phyloP scores from a whole-genome alignment of 805 yeast species.

The Kuraishia hungarica region DNA sequence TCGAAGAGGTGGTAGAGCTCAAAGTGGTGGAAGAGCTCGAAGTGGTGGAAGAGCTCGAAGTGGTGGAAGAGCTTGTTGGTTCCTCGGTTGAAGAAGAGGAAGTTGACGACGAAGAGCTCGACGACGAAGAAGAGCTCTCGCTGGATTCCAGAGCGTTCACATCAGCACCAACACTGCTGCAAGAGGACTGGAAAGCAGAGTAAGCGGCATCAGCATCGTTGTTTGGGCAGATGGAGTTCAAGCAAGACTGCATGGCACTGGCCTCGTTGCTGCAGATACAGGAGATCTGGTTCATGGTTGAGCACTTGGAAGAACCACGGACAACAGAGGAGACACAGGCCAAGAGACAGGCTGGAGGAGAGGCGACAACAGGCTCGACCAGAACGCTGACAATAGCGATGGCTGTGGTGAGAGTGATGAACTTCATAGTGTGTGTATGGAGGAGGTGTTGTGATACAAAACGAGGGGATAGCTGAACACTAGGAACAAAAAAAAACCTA shows the following conservation, averaged over 20 bases:
- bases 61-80: slow-evolving; percentile 4
- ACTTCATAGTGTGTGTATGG: not conserved
- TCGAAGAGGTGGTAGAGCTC: slow-evolving; percentile 7
- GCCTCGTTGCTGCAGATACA: slow-evolving; percentile 63
- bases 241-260: slow-evolving; percentile 48
- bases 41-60: slow-evolving; percentile 5
- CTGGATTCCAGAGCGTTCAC: slow-evolving; percentile 18
- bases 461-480: not conserved
- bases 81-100: slow-evolving; percentile 7
- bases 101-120: slow-evolving; percentile 9
- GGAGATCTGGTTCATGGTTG: slow-evolving; percentile 49
- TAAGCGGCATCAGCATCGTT: slow-evolving; percentile 51
- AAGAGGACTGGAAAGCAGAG: slow-evolving; percentile 44
- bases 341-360: slow-evolving; percentile 88
- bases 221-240: slow-evolving; percentile 61
- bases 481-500: not conserved
- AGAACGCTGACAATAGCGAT: slow-evolving; percentile 1
- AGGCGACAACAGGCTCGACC: slow-evolving; percentile 35
- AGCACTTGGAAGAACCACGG: slow-evolving; percentile 42
- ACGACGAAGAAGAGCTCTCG: slow-evolving; percentile 14
- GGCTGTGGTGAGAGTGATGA: slow-evolving; percentile 1
- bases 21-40: slow-evolving; percentile 4
- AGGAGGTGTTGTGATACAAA: not conserved
- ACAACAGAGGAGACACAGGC: slow-evolving; percentile 78
- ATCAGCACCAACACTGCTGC: slow-evolving; percentile 36